phyloP scores from a whole-genome alignment of 2,329 filamentous ascomycete species.

The Cytospora piceae region DNA sequence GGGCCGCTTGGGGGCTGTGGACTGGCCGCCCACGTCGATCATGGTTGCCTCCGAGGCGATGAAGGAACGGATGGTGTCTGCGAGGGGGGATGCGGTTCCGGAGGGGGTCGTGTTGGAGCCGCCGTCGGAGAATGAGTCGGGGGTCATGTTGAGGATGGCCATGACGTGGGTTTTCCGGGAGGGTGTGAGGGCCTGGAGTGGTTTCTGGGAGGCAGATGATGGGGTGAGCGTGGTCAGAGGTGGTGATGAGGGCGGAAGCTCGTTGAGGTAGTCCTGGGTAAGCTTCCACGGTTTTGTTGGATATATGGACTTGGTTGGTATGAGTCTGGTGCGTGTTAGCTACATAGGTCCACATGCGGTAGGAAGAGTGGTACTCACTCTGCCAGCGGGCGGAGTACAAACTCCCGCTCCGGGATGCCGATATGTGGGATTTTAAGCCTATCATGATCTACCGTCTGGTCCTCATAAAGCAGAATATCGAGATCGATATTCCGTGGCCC shows the following conservation, averaged over 20 bases:
- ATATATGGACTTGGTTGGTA: constrained; percentile 58
- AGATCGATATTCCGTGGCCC: constrained; percentile 93
- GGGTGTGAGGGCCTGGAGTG: constrained; percentile 62
- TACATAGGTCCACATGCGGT: background rate
- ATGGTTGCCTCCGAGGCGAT: constrained; percentile 76
- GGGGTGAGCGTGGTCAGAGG: constrained; percentile 64
- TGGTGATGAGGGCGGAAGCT: constrained; percentile 52
- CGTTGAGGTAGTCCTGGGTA: constrained; percentile 63
- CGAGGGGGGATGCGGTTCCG: constrained; percentile 51
- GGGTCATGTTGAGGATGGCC: constrained; percentile 93
- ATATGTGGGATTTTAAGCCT: constrained; percentile 84
- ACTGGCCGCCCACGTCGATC: constrained; percentile 92
- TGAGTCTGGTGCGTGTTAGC: constrained; percentile 47
- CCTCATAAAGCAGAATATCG: constrained; percentile 84
- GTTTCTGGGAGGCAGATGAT: constrained; percentile 50
- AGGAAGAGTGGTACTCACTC: constrained; percentile 57
- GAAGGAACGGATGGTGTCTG: constrained; percentile 62
- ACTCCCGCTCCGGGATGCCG: constrained; percentile 87
- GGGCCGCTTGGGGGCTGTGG: constrained; percentile 76
- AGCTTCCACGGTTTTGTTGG: constrained; percentile 61
- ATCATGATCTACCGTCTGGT: constrained; percentile 66
- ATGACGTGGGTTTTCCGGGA: constrained; percentile 76
- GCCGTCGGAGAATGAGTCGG: constrained; percentile 96
- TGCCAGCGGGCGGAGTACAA: constrained; percentile 85
- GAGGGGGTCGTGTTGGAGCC: constrained; percentile 49